Base-by-base conservation (phyloP, 345 rosid genomes). In the Lepidium africanum region DNA sequence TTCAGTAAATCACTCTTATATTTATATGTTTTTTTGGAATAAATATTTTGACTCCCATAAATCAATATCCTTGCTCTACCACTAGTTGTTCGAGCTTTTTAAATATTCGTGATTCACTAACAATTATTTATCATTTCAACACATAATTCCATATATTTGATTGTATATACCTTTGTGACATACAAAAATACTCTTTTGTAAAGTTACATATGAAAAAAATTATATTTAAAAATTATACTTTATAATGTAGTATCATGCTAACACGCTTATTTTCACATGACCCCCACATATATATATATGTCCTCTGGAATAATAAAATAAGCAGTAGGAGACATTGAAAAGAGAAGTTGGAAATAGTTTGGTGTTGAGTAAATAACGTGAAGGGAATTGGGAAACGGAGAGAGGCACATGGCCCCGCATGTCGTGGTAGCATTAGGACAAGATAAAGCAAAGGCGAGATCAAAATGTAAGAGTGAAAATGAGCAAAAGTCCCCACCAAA, bases 351-450 rank as follows among this genome's bases (percentile, higher is more conserved):
- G 65, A 72, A 48, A 57, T 38, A 64, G 35, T 56, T 64, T 55
- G 51, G 65, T 48, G 5, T 56, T 56, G 27, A 65, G 66, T 55
- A 47, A 65, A 65, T 14, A 42, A 50, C 46, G 61, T 57, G 41
- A 42, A 40, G 51, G 48, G 56, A 67, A 68, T 23, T 50, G 63
- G 57, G 56, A 49, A 49, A 30, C 9, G 74, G 65, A 39, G 71
- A 27, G 73, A 78, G 79, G 78, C 81, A 84, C 35, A 71, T 78
- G 86, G 83, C 76, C 83, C 90, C 52, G 19, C 71, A 77, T 89
- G 98, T 84, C 81, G 54, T 72, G 83, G 80, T 79, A 21, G 65
- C 70, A 86, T 83, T 89, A 78, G 59, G 96, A 87, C 96, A 89
- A 17, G 83, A 81, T 77, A 67, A 84, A 84, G 76, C 72, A 62